These are phyloP conservation scores for Dimocarpus longan DNA, from an alignment of 345 rosid species.

Conservation along the genomic window DNA sequence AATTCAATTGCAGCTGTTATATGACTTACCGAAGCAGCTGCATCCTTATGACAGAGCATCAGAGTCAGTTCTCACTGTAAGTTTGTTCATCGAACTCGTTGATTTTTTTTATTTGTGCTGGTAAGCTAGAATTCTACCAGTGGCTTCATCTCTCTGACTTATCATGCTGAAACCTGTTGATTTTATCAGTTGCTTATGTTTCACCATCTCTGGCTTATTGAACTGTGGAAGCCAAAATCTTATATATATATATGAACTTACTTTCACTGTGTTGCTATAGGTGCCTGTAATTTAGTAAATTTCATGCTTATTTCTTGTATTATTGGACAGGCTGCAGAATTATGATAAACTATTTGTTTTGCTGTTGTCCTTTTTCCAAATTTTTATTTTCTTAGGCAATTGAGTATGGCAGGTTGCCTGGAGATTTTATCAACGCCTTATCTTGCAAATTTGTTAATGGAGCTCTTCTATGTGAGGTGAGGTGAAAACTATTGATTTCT, in stretches of 20 bases:
- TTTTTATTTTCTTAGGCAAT: conserved; percentile 27
- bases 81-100: background rate
- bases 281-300: background rate
- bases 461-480: no score
- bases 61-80: conserved; percentile 30
- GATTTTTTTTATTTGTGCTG: background rate
- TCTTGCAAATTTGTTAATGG: no score
- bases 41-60: no score
- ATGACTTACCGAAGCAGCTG: no score
- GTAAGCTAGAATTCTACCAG: background rate
- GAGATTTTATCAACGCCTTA: background rate
- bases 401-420: conserved; percentile 5
- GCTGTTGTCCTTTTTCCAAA: background rate
- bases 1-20: conserved; percentile 9
- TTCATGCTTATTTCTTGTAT: background rate
- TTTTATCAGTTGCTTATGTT: background rate
- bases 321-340: background rate
- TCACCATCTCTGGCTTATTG: background rate
- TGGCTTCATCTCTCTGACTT: background rate
- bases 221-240: background rate
- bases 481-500: no score
- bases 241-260: background rate
- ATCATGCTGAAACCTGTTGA: background rate
- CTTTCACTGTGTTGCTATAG: no score
- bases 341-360: background rate